These are phyloP conservation scores for Neoboletus subvelutipes DNA, from an alignment of 768 basidiomycete genomes.

Conservation along the genomic window DNA sequence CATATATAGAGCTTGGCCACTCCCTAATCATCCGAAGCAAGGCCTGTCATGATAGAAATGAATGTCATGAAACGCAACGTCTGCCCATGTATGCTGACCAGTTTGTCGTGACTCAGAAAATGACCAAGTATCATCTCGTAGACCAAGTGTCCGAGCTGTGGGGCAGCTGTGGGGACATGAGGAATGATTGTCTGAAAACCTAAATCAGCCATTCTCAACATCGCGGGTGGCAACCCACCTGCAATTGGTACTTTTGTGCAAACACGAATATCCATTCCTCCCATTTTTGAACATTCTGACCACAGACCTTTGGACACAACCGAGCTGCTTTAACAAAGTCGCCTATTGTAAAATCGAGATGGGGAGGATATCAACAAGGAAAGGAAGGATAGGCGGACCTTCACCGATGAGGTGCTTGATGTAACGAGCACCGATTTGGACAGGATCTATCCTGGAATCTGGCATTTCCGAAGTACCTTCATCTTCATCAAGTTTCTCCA, in stretches of 20 bases:
- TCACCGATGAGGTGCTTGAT: conserved; percentile 81
- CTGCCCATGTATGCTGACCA: conserved; percentile 41
- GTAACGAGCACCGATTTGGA: conserved; percentile 81
- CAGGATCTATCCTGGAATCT: conserved; percentile 48
- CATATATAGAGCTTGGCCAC: conserved; percentile 93
- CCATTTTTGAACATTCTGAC: conserved; percentile 79
- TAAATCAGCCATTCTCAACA: background rate
- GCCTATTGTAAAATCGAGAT: conserved; percentile 33
- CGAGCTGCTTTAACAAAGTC: conserved; percentile 78
- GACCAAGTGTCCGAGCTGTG: conserved; percentile 77
- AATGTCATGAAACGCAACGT: background rate
- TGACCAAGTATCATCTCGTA: conserved; percentile 96
- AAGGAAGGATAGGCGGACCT: conserved; percentile 46
- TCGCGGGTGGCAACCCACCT: conserved; percentile 46
- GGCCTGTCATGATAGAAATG: conserved; percentile 43
- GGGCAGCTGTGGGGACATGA: conserved; percentile 78
- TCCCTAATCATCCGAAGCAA: conserved; percentile 75
- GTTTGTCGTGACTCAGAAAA: conserved; percentile 74
- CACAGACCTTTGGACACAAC: conserved; percentile 83
- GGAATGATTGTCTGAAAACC: conserved; percentile 76
- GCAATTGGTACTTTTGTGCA: conserved; percentile 74
- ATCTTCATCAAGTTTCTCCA: conserved; percentile 58
- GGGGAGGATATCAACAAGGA: background rate
- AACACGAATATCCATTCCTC: conserved; percentile 95
- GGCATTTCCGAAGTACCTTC: conserved; percentile 31